Conservation (phyloP, 2,329 filamentous ascomycete species). For the Ophiosphaerella narmari region DNA sequence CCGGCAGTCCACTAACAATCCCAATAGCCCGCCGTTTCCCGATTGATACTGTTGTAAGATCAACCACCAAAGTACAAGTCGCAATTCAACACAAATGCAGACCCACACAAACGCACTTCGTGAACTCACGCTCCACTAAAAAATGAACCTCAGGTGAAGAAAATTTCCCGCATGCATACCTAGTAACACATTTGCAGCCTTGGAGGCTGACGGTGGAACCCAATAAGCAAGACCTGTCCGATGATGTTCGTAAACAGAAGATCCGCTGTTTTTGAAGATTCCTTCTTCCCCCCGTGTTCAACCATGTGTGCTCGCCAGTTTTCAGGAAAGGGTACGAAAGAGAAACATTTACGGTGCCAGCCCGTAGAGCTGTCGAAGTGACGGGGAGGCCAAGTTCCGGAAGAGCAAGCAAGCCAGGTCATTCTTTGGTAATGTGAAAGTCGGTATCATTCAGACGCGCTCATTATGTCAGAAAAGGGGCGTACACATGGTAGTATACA, state of each 20-base stretch:
- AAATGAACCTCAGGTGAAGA: conserved; percentile 32
- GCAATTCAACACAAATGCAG: conserved; percentile 4
- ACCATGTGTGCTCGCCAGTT: conserved; percentile 33
- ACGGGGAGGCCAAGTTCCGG: conserved; percentile 32
- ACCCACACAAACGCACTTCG: conserved; percentile 8
- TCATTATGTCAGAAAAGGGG: conserved; percentile 43
- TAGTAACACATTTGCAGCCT: conserved; percentile 33
- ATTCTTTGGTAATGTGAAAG: conserved; percentile 41
- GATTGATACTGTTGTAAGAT: conserved; percentile 11
- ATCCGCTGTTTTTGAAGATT: conserved; percentile 39
- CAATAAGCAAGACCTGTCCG: conserved; percentile 29
- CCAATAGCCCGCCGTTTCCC: conserved; percentile 8
- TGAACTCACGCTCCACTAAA: conserved; percentile 23
- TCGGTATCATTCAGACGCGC: conserved; percentile 47
- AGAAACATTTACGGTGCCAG: conserved; percentile 41
- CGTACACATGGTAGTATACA: conserved; percentile 41
- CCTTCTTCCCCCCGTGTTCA: conserved; percentile 34
- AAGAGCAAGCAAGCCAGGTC: conserved; percentile 42
- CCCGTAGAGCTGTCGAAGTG: conserved; percentile 31
- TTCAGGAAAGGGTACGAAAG: conserved; percentile 35
- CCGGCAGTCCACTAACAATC: conserved; percentile 12
- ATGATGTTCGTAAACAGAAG: conserved; percentile 31
- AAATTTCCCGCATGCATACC: conserved; percentile 45
- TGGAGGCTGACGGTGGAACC: conserved; percentile 28
- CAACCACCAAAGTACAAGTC: background rate